These are phyloP conservation scores for Mortierella hygrophila DNA, from an alignment of 192 early-diverging fungal species.

Conservation along the genomic window DNA sequence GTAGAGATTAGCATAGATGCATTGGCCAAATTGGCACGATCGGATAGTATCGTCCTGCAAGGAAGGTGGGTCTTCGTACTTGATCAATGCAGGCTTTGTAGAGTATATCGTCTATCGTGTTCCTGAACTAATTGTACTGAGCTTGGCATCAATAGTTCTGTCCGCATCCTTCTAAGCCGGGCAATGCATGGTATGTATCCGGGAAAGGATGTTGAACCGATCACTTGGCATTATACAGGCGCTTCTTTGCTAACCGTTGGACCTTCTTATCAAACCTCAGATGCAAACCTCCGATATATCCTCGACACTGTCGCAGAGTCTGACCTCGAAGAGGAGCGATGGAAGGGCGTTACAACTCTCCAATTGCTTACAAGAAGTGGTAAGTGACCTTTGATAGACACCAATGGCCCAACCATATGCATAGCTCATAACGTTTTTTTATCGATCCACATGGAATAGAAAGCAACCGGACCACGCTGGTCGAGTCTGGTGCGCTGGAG, in stretches of 20 bases:
- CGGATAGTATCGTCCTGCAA: slow-evolving; percentile 62
- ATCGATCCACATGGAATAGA: slow-evolving; percentile 52
- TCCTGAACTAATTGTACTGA: neutral
- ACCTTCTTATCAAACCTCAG: slow-evolving; percentile 33
- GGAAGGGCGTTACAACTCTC: slow-evolving; percentile 72
- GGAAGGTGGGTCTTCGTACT: slow-evolving; percentile 57
- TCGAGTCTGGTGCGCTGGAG: slow-evolving; percentile 70
- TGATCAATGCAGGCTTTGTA: neutral
- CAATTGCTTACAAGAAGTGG: slow-evolving; percentile 77
- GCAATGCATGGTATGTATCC: slow-evolving; percentile 73
- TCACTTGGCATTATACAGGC: neutral
- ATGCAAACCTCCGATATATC: slow-evolving; percentile 66
- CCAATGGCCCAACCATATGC: neutral
- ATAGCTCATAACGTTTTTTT: neutral
- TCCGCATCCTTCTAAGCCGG: slow-evolving; percentile 78
- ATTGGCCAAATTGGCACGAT: slow-evolving; percentile 60
- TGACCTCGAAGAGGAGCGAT: slow-evolving; percentile 59
- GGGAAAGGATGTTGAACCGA: neutral
- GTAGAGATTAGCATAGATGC: slow-evolving; percentile 64
- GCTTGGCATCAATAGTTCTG: slow-evolving; percentile 60
- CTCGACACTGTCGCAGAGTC: slow-evolving; percentile 65
- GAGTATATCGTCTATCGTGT: neutral
- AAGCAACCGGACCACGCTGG: slow-evolving; percentile 65
- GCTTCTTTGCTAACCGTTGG: neutral
- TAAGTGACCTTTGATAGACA: slow-evolving; percentile 20